Evolutionary conservation across 805 yeast genomes (phyloP).

Genomic region (Isabelozyma rhagii): DNA sequence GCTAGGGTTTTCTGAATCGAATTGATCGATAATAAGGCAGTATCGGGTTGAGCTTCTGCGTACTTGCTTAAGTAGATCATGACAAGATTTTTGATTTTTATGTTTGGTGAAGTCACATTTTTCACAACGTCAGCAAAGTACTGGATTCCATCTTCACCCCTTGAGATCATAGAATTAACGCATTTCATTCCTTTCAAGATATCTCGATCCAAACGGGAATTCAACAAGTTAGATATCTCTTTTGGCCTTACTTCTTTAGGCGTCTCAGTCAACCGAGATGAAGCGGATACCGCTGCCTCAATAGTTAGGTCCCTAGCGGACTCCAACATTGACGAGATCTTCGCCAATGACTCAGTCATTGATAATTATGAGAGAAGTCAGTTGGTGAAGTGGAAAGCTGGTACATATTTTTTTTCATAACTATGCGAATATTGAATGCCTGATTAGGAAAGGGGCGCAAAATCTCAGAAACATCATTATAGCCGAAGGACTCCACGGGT

Average conservation of each 20-base stretch:
- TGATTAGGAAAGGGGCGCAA: too few relatives aligned
- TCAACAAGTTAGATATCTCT: conserved; percentile 64
- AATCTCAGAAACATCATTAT: too few relatives aligned
- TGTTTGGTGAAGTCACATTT: conserved; percentile 65
- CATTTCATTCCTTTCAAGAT: conserved; percentile 40
- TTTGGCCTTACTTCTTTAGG: conserved; percentile 57
- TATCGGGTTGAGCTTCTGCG: conserved; percentile 82
- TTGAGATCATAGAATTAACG: conserved; percentile 35
- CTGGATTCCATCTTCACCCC: conserved; percentile 38
- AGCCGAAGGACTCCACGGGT: too few relatives aligned
- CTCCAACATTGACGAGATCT: conserved; percentile 69
- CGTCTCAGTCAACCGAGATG: conserved; percentile 61
- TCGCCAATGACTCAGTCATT: conserved; percentile 51
- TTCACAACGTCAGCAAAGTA: conserved; percentile 86
- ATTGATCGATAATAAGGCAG: conserved; percentile 86
- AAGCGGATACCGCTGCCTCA: conserved; percentile 81
- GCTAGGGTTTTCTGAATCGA: conserved; percentile 81
- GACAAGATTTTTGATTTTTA: conserved; percentile 71
- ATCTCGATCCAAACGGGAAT: conserved; percentile 62
- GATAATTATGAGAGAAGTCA: not conserved
- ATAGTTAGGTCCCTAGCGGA: conserved; percentile 76
- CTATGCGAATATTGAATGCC: too few relatives aligned
- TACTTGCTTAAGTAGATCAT: conserved; percentile 69
- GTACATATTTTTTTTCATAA: not conserved
- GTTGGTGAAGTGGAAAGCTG: not conserved